Percentiles rank a stretch among this genome's conserved stretches.
Conservation (phyloP, 1,139 yeast genomes). For the Debaryomycetaceae sp. region DNA sequence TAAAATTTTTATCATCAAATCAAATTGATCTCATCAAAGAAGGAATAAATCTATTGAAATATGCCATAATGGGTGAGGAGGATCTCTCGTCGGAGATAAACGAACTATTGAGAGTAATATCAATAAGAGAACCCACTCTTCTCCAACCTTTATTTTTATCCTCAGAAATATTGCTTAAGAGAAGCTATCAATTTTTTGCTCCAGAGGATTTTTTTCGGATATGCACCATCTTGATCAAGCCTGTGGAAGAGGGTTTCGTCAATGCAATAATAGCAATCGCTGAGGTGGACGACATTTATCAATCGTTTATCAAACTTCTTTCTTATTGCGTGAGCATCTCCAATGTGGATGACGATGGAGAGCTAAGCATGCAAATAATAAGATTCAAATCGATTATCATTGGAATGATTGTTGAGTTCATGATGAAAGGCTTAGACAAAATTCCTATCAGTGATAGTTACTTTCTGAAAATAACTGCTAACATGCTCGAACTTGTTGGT, state of each 20-base stretch:
- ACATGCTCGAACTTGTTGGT: slow-evolving; percentile 31
- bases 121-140: slow-evolving; percentile 26
- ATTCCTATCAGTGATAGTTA: slow-evolving; percentile 33
- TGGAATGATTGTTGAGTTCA: slow-evolving; percentile 25
- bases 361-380: slow-evolving; percentile 35
- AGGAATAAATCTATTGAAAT: slow-evolving; percentile 36
- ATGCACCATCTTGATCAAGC: slow-evolving; percentile 25
- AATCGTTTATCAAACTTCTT: slow-evolving; percentile 24
- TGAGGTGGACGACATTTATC: slow-evolving; percentile 26
- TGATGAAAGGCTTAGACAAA: slow-evolving; percentile 23
- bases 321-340: slow-evolving; percentile 30
- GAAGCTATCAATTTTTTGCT: slow-evolving; percentile 21
- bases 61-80: slow-evolving; percentile 39
- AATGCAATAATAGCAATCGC: slow-evolving; percentile 21
- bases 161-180: slow-evolving; percentile 23
- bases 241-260: slow-evolving; percentile 20
- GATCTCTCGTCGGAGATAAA: slow-evolving; percentile 25
- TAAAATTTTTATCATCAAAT: slow-evolving; percentile 32
- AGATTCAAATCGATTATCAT: slow-evolving; percentile 29
- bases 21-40: slow-evolving; percentile 26
- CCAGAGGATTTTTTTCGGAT: slow-evolving; percentile 35
- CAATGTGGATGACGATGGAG: slow-evolving; percentile 28
- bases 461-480: slow-evolving; percentile 24
- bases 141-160: slow-evolving; percentile 29
- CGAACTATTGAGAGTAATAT: slow-evolving; percentile 20